Evolutionary conservation across 2,329 filamentous ascomycete species (phyloP).

Genomic region (Aspergillus vadensis): DNA sequence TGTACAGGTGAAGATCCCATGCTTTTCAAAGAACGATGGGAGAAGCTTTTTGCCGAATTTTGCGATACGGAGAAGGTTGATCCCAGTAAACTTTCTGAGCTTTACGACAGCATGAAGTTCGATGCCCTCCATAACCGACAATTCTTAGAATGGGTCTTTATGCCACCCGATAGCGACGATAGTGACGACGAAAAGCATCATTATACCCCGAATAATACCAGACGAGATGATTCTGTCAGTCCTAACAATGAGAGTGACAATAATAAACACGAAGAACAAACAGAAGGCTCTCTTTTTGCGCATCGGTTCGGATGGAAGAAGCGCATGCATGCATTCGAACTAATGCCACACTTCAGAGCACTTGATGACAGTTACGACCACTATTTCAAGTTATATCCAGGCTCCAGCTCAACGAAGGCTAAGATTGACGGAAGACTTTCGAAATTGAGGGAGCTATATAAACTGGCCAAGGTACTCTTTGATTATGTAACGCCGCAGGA

Average conservation of each 20-base stretch:
- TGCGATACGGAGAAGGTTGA: slow-evolving; percentile 97
- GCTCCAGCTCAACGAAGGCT: slow-evolving; percentile 70
- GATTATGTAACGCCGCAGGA: slow-evolving; percentile 99
- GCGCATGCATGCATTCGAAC: slow-evolving; percentile 51
- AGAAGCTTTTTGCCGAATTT: slow-evolving; percentile 96
- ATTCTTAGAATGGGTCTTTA: slow-evolving; percentile 97
- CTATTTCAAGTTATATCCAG: slow-evolving; percentile 90
- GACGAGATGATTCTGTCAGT: slow-evolving; percentile 21
- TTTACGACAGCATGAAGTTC: slow-evolving; percentile 99
- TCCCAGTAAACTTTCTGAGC: slow-evolving; percentile 95
- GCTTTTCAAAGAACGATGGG: slow-evolving; percentile 94
- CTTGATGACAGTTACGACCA: slow-evolving; percentile 61
- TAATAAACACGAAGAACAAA: slow-evolving; percentile 34
- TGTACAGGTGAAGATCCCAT: slow-evolving; percentile 95
- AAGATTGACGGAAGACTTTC: slow-evolving; percentile 84
- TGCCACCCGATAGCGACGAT: slow-evolving; percentile 75
- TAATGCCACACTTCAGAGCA: slow-evolving; percentile 46
- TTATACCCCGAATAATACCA: slow-evolving; percentile 21
- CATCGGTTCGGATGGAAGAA: slow-evolving; percentile 54
- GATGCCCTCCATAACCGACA: slow-evolving; percentile 95
- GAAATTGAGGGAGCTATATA: slow-evolving; percentile 89
- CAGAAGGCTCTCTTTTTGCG: slow-evolving; percentile 37
- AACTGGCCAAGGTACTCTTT: slow-evolving; percentile 89
- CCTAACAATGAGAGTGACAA: slow-evolving; percentile 18
- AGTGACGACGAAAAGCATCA: slow-evolving; percentile 62